These are phyloP conservation scores for Xerocomus nothofagi DNA, from an alignment of 1,284 basidiomycete genomes.

Conservation along the genomic window DNA sequence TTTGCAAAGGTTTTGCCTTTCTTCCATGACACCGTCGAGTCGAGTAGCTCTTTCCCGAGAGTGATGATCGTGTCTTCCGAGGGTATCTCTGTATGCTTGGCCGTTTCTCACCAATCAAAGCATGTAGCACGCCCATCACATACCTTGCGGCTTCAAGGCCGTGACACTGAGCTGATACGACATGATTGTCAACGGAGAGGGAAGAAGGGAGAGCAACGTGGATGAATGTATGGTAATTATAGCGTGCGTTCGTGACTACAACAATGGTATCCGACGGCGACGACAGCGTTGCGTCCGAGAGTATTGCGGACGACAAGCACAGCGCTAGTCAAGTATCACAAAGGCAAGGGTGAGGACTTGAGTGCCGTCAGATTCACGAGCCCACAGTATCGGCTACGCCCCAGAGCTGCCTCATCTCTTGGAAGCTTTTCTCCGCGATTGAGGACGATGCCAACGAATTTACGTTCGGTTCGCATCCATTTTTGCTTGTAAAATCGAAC, in stretches of 20 bases:
- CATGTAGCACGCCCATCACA: slow-evolving; percentile 5
- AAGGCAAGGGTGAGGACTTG: slow-evolving; percentile 10
- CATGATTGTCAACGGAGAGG: slow-evolving; percentile 26
- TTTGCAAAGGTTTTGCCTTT: slow-evolving; percentile 60
- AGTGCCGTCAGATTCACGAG: slow-evolving; percentile 55
- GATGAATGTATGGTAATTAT: slow-evolving; percentile 18
- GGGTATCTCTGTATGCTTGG: slow-evolving; percentile 50
- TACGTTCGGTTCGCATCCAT: slow-evolving; percentile 67
- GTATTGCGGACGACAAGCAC: background rate
- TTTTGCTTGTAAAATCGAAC: slow-evolving; percentile 88
- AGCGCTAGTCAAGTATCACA: slow-evolving; percentile 9
- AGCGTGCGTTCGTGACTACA: slow-evolving; percentile 22
- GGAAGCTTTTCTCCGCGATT: slow-evolving; percentile 81
- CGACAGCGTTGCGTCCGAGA: background rate
- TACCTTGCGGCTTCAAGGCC: slow-evolving; percentile 46
- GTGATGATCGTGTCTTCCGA: slow-evolving; percentile 55
- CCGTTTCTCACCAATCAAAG: background rate
- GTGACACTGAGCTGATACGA: slow-evolving; percentile 44
- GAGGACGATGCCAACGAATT: slow-evolving; percentile 82
- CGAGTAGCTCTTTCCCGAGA: slow-evolving; percentile 55
- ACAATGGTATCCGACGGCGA: slow-evolving; percentile 7
- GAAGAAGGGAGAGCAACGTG: background rate
- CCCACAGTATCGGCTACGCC: slow-evolving; percentile 77
- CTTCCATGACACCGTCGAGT: slow-evolving; percentile 60
- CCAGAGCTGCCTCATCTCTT: slow-evolving; percentile 67